Evolutionary conservation across 2,329 filamentous ascomycete species (phyloP), one percentile per base, ranked within the genome.

Genomic region (Didymella exigua): DNA sequence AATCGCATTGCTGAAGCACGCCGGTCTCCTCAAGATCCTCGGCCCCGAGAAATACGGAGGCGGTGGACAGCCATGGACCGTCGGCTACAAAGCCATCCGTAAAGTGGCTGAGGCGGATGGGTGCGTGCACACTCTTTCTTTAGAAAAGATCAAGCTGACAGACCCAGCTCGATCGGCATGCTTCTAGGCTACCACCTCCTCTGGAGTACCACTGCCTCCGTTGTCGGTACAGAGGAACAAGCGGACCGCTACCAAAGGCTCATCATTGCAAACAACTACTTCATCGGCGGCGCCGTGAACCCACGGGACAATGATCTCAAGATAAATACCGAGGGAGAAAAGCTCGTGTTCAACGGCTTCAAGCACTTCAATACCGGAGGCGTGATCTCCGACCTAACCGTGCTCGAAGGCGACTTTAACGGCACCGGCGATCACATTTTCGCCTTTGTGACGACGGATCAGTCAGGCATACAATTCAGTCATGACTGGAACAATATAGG

Each of bases 351-450:
- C 70, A 82, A 83, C 54, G 85, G 86, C 1, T 80, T 78, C 71
- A 89, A 89, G 70, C 78, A 83, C 72, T 89, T 89, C 77, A 89
- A 86, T 65, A 89, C 86, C 0, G 86, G 86, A 0, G 86, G 86
- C 23, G 85, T 87, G 0, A 78, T 89, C 2, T 87, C 85, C 0
- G 86, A 89, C 54, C 72, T 89, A 18, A 88, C 85, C 0, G 84
- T 89, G 0, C 78, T 89, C 0, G 86, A 89, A 62, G 86, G 86
- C 18, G 82, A 85, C 0, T 75, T 81, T n/a, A 79, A 83, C 5
- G 82, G 78, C 16, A 86, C 84, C 0, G 77, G 80, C 4, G 77
- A 85, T 48, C 86, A 88, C 63, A 84, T 88, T 53, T 89, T 88
- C 63, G 83, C 85, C 2, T 71, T 87, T 19, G 84, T 86, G 1